Evolutionary conservation across 352 stramenopile genomes (phyloP), one percentile per base, ranked within the genome.

Genomic region (Phytophthora podocarpi): DNA sequence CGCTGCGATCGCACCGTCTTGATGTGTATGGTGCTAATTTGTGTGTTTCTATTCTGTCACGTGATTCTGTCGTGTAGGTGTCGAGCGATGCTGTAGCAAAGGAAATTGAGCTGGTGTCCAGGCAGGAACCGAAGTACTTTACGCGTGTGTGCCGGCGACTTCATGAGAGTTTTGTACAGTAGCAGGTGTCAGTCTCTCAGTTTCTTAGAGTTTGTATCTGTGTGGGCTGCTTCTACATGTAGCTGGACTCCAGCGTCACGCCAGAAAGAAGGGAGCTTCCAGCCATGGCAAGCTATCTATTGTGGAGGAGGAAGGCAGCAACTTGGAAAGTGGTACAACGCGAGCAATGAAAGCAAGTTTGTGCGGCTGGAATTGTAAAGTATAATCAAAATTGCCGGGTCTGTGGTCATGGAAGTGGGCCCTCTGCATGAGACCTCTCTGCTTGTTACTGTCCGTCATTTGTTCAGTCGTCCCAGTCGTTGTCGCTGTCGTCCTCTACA

Each of bases 381-480:
- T 79, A 75, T 76, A 76, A 62, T 75, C 59, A 75, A 70, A 78
- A 78, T 57, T 72, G 47, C 28, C 16, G 48, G 50, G 24, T 40
- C n/a, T 42, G 52, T 49, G 51, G 26, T 59, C 35, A 37, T 43
- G 36, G 32, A 47, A 37, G 30, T 39, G 45, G 30, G 36, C 37
- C 34, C 36, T 41, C 16, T 32, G 18, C 23, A 12, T 7, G 16
- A 23, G 30, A 24, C 18, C 15, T 32, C 16, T 18, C 12, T 46
- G 9, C 8, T 36, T 27, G 26, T 56, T 34, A 10, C 20, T 47
- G 16, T 16, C 27, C 30, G 28, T n/a, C 5, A 24, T 50, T 57
- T n/a, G 30, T 37, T 86, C 59, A 95, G 56, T 95, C 83, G 50
- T 94, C 85, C 85, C 85, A 95, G 48, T 92, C 85, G 30, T 93